Evolutionary conservation across 805 yeast species (phyloP).

Genomic region (Cyberlindnera xylosilytica): DNA sequence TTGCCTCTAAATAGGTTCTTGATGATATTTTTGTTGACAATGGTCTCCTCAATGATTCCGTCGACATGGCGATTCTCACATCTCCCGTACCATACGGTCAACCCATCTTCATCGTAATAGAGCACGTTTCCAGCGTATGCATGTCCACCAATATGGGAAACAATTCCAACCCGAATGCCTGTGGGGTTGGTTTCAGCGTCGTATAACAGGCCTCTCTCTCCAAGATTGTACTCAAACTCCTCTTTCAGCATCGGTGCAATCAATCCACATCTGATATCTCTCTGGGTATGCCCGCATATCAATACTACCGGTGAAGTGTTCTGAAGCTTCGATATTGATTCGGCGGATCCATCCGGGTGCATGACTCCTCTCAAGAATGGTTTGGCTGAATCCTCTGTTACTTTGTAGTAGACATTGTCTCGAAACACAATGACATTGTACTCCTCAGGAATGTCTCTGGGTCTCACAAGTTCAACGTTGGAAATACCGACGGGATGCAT

Average conservation of each 20-base stretch:
- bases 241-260: constrained; percentile 54
- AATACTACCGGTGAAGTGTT: constrained; percentile 34
- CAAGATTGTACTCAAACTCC: constrained; percentile 47
- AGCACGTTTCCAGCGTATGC: constrained; percentile 80
- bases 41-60: constrained; percentile 56
- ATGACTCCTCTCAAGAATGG: constrained; percentile 42
- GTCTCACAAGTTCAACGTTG: constrained; percentile 35
- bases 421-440: constrained; percentile 48
- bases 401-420: constrained; percentile 40
- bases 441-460: constrained; percentile 2
- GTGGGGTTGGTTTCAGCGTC: constrained; percentile 17
- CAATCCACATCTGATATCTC: constrained; percentile 67
- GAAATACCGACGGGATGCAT: constrained; percentile 50
- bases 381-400: constrained; percentile 15
- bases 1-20: constrained; percentile 55
- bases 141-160: constrained; percentile 86
- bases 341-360: constrained; percentile 31
- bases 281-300: constrained; percentile 61
- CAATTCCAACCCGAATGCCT: constrained; percentile 45
- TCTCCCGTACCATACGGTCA: constrained; percentile 68
- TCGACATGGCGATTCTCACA: constrained; percentile 66
- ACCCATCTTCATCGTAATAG: constrained; percentile 43
- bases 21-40: constrained; percentile 47
- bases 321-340: constrained; percentile 22
- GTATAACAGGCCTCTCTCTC: constrained; percentile 31